These are phyloP conservation scores for Exophiala sp. DNA, from an alignment of 2,329 filamentous ascomycete species.

Conservation along the genomic window DNA sequence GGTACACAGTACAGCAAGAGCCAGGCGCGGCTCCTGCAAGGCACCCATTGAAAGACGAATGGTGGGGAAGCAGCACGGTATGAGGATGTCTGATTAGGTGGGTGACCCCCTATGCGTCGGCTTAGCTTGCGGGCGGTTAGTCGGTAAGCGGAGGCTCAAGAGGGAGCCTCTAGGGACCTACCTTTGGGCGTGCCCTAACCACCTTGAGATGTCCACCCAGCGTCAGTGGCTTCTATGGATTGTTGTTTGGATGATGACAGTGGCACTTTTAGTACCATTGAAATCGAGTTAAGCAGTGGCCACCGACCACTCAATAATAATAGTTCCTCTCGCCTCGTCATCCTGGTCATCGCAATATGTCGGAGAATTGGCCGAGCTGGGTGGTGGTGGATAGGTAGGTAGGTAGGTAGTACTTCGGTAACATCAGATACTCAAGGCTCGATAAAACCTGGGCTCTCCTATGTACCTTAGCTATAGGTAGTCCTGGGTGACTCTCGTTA, in stretches of 20 bases:
- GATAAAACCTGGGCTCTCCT: no score
- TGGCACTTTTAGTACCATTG: not conserved
- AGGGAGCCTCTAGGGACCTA: not conserved
- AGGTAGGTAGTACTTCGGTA: no score
- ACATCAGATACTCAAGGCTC: no score
- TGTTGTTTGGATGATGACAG: not conserved
- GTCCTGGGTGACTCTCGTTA: no score
- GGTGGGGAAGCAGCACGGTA: constrained; percentile 7
- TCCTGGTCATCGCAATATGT: not conserved
- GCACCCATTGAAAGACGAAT: constrained; percentile 6
- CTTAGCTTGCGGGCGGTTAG: not conserved
- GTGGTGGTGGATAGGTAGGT: no score
- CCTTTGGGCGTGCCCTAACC: not conserved
- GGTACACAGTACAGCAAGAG: constrained; percentile 1
- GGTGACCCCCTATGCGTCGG: not conserved
- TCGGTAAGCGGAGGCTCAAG: not conserved
- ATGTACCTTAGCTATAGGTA: no score
- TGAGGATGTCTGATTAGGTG: constrained; percentile 2
- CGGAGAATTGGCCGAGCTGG: no score
- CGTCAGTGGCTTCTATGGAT: constrained; percentile 4
- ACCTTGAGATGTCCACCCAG: not conserved
- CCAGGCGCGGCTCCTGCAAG: constrained; percentile 16
- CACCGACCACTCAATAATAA: not conserved
- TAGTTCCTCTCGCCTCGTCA: not conserved
- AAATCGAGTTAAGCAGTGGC: not conserved